phyloP scores from a whole-genome alignment of 2,329 filamentous ascomycete genomes.

The Dactylonectria estremocensis region DNA sequence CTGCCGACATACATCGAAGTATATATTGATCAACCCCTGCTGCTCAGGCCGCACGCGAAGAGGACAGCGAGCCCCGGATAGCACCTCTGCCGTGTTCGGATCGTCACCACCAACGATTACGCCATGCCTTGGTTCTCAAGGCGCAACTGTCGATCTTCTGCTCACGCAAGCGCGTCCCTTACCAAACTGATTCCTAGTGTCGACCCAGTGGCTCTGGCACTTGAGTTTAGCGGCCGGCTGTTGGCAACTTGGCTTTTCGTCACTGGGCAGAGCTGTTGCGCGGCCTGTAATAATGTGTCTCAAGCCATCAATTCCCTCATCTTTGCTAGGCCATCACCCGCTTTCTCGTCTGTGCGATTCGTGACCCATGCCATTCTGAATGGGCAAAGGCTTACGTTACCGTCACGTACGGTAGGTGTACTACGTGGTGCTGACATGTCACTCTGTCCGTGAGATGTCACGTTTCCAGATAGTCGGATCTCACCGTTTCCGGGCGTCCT shows the following conservation, averaged over 20 bases:
- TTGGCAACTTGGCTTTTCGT: conserved; percentile 10
- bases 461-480: not conserved
- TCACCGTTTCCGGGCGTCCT: not conserved
- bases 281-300: conserved; percentile 12
- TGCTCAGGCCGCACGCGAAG: not conserved
- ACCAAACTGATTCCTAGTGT: conserved; percentile 5
- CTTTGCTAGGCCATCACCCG: not conserved
- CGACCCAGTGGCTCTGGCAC: conserved; percentile 25
- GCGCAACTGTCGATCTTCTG: conserved; percentile 41
- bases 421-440: not conserved
- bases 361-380: not conserved
- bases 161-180: conserved; percentile 23
- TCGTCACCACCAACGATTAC: conserved; percentile 20
- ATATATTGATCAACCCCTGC: not conserved
- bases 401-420: not conserved
- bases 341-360: not conserved
- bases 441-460: conserved; percentile 4
- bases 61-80: conserved; percentile 10
- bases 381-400: not conserved
- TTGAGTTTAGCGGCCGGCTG: conserved; percentile 18
- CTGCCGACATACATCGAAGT: conserved; percentile 8
- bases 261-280: conserved; percentile 4
- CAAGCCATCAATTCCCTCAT: conserved; percentile 7
- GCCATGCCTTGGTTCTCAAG: conserved; percentile 39
- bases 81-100: not conserved